Evolutionary conservation across 2,329 filamentous ascomycete species (phyloP), one percentile per base, ranked within the genome.

Genomic region (Chaetomium sp.): DNA sequence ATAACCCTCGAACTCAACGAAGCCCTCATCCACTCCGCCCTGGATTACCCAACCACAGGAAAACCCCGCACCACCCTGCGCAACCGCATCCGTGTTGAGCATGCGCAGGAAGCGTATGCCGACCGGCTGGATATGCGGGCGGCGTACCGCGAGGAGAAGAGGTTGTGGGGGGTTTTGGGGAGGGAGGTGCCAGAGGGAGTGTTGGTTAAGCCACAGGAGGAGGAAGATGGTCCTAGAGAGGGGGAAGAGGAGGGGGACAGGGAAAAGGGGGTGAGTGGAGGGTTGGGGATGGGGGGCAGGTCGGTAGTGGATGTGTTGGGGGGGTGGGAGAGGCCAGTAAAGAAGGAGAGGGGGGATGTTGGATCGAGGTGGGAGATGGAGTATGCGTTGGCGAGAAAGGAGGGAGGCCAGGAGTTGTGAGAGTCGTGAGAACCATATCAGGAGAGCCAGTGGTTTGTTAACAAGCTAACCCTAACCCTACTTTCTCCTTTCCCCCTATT

Each of bases 91-190:
- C 65, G 65, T 12, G 63, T 66, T 0, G 76, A 79, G 58, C 66
- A 71, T 41, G 64, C 65, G 9, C 72, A 76, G 44, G 77, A 80
- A 58, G 67, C 63, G 10, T 69, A 74, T 40, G 76, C 78, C 0
- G 74, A 78, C 33, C 62, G 66, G 3, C 57, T 68, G 11, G 78
- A 81, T 58, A 66, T 67, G 12, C 67, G 68, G 41, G 69, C 67
- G 1, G 74, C 71, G 52, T 68, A 69, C 44, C 61, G 67, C 32
- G 76, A 75, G 36, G 78, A 80, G 61, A 58, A 62, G 33, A 65
- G 69, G 46, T 67, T 81, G 68, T 80, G 78, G 78, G 62, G 66
- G 8, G 55, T 79, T 12, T 57, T 80, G 19, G 71, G 71, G 42
- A 68, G 66, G 62, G 64, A 67, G 36, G 72, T 74, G 2, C 72